phyloP scores from a whole-genome alignment of 1,284 basidiomycete species.

The Megacollybia platyphylla region DNA sequence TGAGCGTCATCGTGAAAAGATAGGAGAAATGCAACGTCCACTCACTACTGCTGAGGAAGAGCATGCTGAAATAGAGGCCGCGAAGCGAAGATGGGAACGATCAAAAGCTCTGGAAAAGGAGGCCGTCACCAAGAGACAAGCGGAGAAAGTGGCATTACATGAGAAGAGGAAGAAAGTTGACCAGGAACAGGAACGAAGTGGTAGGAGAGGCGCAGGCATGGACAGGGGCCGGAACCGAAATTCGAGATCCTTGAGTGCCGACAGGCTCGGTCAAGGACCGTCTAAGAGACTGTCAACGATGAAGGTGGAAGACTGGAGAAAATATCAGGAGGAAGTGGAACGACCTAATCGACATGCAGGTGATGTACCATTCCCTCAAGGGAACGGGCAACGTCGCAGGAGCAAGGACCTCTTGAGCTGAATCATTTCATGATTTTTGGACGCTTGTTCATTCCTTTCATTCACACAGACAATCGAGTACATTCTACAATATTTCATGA shows the following conservation, averaged over 20 bases:
- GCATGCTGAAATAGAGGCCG: conserved; percentile 52
- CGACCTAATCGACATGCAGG: neutral
- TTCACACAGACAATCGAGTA: conserved; percentile 1
- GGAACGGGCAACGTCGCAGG: conserved; percentile 13
- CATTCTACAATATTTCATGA: neutral
- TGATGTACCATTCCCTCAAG: conserved; percentile 35
- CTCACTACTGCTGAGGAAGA: conserved; percentile 62
- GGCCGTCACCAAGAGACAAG: conserved; percentile 54
- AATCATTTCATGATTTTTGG: conserved; percentile 6
- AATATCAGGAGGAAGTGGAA: conserved; percentile 45
- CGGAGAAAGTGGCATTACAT: conserved; percentile 50
- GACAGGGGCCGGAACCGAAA: conserved; percentile 22
- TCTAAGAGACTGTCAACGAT: conserved; percentile 56
- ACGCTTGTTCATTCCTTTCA: conserved; percentile 1
- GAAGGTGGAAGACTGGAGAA: conserved; percentile 77
- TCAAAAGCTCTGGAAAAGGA: conserved; percentile 57
- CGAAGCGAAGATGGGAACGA: conserved; percentile 66
- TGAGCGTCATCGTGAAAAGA: conserved; percentile 71
- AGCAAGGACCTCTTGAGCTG: conserved; percentile 16
- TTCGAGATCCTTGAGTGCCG: conserved; percentile 42
- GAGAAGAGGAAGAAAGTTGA: conserved; percentile 33
- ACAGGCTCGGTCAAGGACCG: conserved; percentile 37
- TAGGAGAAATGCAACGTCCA: conserved; percentile 62
- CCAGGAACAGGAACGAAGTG: conserved; percentile 21
- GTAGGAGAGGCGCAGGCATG: conserved; percentile 13